Base-by-base conservation (phyloP, 208 protist species). In the Acanthamoeba castellanii region DNA sequence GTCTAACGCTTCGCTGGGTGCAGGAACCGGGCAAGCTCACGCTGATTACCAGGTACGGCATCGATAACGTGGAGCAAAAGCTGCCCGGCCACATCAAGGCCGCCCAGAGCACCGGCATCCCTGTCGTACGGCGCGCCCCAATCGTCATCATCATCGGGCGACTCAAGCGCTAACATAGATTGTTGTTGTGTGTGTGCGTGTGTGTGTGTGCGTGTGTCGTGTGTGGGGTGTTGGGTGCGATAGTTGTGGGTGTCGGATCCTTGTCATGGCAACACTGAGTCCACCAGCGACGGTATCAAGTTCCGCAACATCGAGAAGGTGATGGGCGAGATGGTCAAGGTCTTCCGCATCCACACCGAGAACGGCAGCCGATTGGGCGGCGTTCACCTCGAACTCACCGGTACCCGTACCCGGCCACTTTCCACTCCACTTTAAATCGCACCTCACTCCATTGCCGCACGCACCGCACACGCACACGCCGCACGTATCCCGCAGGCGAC, bases 341-440 rank as follows among this genome's bases (percentile, higher is more conserved):
- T 94, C 20, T 97, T 97, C 92, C 16, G 14, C 18, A 93, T 97
- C 25, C 96, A 97, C 84, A 37, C 95, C 57, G 64, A 95, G 42
- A 25, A 92, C 22, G 85, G 92, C 18, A 61, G 70, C 25, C 25
- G 47, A 18, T 89, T 97, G 5, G 93, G 93, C 91, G 96, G 96
- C 20, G 96, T 97, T 13, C 96, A 97, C 55, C 96, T 97, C 88
- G 96, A 97, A 68, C 66, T 97, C 13, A 97, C 96, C 22, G 96
- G 95, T 55, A 27, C n/a, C 18, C 37, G 20, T 30, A 32, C 45
- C 37, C 22, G 20, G 3, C 20, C 30, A 70, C 32, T 37, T 81
- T 91, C 82, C 57, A 27, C 45, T 52, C 34, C 76, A 5, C 16
- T 27, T 55, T 18, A 4, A 1, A 20, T 4, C n/a, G n/a, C 16